phyloP scores from a whole-genome alignment of 805 yeast genomes.

The Tetrapisispora phaffii region DNA sequence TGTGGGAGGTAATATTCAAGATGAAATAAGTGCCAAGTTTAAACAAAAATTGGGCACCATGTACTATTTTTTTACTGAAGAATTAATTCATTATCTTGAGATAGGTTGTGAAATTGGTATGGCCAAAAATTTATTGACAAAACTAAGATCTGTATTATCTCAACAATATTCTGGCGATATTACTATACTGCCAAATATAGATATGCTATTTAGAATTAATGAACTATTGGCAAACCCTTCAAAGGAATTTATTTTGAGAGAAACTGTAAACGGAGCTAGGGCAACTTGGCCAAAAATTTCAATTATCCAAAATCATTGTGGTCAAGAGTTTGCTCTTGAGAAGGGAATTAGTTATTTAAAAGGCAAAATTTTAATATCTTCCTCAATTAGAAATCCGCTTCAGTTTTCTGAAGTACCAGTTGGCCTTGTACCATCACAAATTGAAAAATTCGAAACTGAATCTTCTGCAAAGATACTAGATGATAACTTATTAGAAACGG shows the following conservation, averaged over 20 bases:
- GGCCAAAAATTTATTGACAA: conserved; percentile 60
- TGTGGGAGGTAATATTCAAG: conserved; percentile 61
- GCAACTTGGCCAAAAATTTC: conserved; percentile 93
- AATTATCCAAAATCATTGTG: conserved; percentile 78
- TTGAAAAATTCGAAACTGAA: conserved; percentile 4
- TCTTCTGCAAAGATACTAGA: conserved; percentile 7
- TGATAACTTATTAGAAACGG: conserved; percentile 21
- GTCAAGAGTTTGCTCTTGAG: conserved; percentile 81
- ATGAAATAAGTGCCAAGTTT: conserved; percentile 46
- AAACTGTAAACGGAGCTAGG: conserved; percentile 68
- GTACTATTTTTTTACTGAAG: conserved; percentile 55
- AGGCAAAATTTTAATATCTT: conserved; percentile 43
- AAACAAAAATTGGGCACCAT: conserved; percentile 43
- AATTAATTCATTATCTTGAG: conserved; percentile 68
- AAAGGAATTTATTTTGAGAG: conserved; percentile 56
- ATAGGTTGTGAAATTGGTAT: conserved; percentile 69
- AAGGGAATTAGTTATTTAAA: conserved; percentile 60
- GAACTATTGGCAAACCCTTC: conserved; percentile 74
- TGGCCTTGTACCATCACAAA: conserved; percentile 4
- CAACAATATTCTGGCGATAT: conserved; percentile 92
- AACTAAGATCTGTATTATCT: conserved; percentile 62
- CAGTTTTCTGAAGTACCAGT: conserved; percentile 18
- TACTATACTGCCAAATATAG: conserved; percentile 76
- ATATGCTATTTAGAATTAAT: conserved; percentile 43
- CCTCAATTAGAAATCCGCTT: conserved; percentile 25